Base-by-base conservation (phyloP, 306 rosid genomes). In the Quercus alba region DNA sequence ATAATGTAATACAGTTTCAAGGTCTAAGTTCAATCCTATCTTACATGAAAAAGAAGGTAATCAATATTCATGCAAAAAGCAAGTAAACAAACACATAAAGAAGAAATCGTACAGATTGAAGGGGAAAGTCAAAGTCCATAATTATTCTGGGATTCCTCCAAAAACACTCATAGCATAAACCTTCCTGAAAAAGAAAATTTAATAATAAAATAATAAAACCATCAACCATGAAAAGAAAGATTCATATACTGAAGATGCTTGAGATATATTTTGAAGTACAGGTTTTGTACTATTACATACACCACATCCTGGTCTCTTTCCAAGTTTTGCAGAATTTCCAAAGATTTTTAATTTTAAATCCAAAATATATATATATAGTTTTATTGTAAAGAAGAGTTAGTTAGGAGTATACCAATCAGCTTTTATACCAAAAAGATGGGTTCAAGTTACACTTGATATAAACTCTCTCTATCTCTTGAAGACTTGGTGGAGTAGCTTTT, bases 91-190 rank as follows among this genome's bases (percentile, higher is more conserved):
- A 52, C 14, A 8, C 59, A 38, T 1, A 35, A 51, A 23, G 54
- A 74, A 70, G 56, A 87, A 84, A 66, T 30, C 89, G 31, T 92
- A 66, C 25, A 66, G 72, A 44, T 44, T 44, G 49, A 1, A 44
- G 49, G 8, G 49, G 49, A 44, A 44, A 44, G 10, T 44, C 49
- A 44, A 44, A 44, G 9, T 44, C 49, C 49, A 44, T 44, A 44
- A 3, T 8, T 44, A 3, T 44, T 44, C 2, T 8, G 3, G 49
- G 49, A 44, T 8, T 44, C 0, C 49, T 44, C 49, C 49, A 44
- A 44, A 6, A 44, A 44, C 49, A 44, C 12, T 9, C 12, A 44
- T 0, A 0, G 13, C 49, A 44, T 44, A 44, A 44, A 44, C 49
- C 49, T 33, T 66, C 72, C 72, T 66, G 49, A 20, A 18, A 31